These are phyloP conservation scores for Suhomyces canberraensis DNA, from an alignment of 805 yeast genomes.

Conservation along the genomic window DNA sequence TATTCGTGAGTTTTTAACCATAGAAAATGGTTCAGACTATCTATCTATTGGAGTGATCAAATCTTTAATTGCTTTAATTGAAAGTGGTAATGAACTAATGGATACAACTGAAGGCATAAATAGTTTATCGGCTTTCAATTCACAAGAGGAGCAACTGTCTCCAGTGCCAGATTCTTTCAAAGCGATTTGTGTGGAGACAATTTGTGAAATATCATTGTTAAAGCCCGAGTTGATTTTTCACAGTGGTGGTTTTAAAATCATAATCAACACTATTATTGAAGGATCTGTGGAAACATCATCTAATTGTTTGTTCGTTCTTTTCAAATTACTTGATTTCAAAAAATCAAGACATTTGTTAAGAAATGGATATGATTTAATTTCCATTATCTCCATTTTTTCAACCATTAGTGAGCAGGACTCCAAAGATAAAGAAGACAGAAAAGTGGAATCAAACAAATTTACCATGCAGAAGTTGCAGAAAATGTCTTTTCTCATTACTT, in stretches of 20 bases:
- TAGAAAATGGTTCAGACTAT: conserved; percentile 47
- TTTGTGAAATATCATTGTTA: conserved; percentile 35
- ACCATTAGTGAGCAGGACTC: conserved; percentile 35
- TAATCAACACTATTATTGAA: conserved; percentile 35
- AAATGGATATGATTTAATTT: conserved; percentile 59
- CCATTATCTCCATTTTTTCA: conserved; percentile 67
- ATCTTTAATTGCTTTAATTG: conserved; percentile 45
- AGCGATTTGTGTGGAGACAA: conserved; percentile 41
- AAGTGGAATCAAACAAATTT: conserved; percentile 11
- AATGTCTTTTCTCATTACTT: conserved; percentile 55
- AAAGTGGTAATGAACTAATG: conserved; percentile 7
- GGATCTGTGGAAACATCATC: conserved; percentile 18
- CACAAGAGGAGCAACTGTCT: not conserved
- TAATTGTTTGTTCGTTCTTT: conserved; percentile 40
- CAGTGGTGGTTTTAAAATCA: conserved; percentile 53
- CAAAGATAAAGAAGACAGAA: not conserved
- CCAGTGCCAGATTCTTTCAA: conserved; percentile 33
- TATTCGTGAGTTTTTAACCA: conserved; percentile 57
- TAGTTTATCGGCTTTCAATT: conserved; percentile 1
- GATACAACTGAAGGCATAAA: not conserved
- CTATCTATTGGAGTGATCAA: conserved; percentile 63
- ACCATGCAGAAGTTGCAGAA: conserved; percentile 53
- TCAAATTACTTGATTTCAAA: conserved; percentile 58
- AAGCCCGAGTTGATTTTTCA: conserved; percentile 44
- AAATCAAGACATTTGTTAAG: conserved; percentile 50